Base-by-base conservation (phyloP, 1,284 basidiomycete species). In the Anthracocystis setariae region DNA sequence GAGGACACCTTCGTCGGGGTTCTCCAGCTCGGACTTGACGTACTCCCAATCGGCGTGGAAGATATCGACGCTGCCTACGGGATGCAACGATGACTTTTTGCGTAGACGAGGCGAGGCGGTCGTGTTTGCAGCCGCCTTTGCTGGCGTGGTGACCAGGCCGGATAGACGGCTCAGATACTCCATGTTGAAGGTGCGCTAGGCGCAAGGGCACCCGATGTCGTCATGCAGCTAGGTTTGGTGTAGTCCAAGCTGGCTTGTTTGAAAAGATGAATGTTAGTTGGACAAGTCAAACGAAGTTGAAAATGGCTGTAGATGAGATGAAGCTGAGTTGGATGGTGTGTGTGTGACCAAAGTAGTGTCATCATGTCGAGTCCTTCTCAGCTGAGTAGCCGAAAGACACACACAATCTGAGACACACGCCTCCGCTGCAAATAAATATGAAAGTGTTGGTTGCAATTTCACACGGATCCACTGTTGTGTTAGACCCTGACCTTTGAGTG, bases 1-100 rank as follows among this genome's bases (percentile, higher is more conserved):
- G 48, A 93, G 84, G 74, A 92, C 91, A 38, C 91, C 86, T 84
- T 92, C 91, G 83, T 93, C 92, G 0, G 92, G 92, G 74, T 89
- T 86, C 46, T 87, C 83, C 20, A 93, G 87, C 38, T 68, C 68
- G 12, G 51, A 35, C 43, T 73, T 62, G 39, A 76, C 53, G 3
- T 52, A 51, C 9, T 62, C 54, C 74, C 67, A 76, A 44, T 73
- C 71, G 17, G 56, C 49, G 24, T 64, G 56, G 17, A 76, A 76
- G 35, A 64, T 48, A 39, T 69, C 71, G 46, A 69, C 66, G 39
- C 58, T 65, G 24, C 71, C 71, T 7, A 69, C 66, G 29, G 64
- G 59, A 23, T 64, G 64, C 1, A 61, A 49, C 1, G 70, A 73
- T 5, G 70, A 60, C 46, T 65, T 71, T 15, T 73, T 69, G 46